Evolutionary conservation across 495 filamentous ascomycete species (phyloP), one percentile per base, ranked within the genome.

Genomic region (Aspergillus egyptiacus): DNA sequence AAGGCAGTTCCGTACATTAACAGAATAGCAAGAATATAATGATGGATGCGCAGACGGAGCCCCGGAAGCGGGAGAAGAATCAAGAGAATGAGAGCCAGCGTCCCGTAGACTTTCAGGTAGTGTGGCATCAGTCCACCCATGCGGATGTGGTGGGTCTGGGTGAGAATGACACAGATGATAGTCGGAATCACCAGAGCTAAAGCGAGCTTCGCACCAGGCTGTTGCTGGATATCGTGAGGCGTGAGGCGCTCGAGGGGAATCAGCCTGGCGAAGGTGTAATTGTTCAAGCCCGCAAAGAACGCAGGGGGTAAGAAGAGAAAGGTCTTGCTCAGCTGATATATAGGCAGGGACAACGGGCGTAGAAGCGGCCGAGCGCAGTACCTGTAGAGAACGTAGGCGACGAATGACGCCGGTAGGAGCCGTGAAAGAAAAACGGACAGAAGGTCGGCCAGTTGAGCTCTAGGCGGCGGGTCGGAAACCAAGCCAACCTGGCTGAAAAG

Each of bases 1-100:
- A 95, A 77, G 33, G 81, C 80, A 0, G 91, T 95, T 0, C 89
- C 89, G 0, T 87, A 89, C 11, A 95, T 80, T 0, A 97, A 77
- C 2, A 96, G 70, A 22, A 86, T 75, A 9, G 86, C 90, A 11
- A 98, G 77, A 54, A 98, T 85, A 56, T 98, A 98, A 60, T 98
- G 93, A 58, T 97, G 94, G 48, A 97, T 90, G 9, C 93, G 79
- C 39, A 98, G 77, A 38, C 78, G 84, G n/a, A 95, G 81, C n/a
- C 79, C 78, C 0, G 93, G 90, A 9, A 96, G 67, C 0, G 80
- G 74, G 0, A 90, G 71, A 33, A 87, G 74, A 47, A 88, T 65
- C 36, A 87, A 42, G 3, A 80, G 62, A 14, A 88, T 75, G 0
- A 70, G 65, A 0, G 68, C 58, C 41, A 83, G 74, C 22, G 86